Conservation (phyloP, 371 early-diverging fungal genomes). For the Coemansia sp. region DNA sequence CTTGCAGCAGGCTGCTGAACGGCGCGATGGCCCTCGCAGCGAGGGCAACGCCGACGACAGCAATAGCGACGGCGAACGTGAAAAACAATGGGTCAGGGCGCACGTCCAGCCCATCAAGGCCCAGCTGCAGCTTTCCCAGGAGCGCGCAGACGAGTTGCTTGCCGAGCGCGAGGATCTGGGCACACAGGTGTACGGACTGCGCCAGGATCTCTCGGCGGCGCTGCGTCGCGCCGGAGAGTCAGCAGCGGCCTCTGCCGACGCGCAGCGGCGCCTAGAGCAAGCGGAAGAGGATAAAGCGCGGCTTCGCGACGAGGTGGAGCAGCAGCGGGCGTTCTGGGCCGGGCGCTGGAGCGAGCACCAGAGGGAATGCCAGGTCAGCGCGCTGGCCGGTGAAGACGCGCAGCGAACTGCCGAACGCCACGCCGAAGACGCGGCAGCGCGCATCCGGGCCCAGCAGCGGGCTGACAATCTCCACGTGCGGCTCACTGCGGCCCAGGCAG, state of each 20-base stretch:
- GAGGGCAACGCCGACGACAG: background rate
- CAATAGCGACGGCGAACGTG: background rate
- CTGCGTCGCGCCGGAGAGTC: conserved; percentile 27
- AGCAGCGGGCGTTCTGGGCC: conserved; percentile 34
- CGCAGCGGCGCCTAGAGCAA: conserved; percentile 15
- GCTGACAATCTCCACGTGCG: conserved; percentile 20
- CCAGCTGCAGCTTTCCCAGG: conserved; percentile 36
- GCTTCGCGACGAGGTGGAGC: conserved; percentile 24
- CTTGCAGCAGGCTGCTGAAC: background rate
- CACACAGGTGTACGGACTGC: conserved; percentile 20
- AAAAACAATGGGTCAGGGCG: conserved; percentile 25
- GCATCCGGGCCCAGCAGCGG: conserved; percentile 32
- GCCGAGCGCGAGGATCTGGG: conserved; percentile 38
- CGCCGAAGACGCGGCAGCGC: conserved; percentile 34
- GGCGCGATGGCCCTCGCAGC: background rate
- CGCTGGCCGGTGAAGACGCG: background rate
- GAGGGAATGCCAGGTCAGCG: conserved; percentile 12
- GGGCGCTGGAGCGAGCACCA: conserved; percentile 30
- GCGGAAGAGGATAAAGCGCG: conserved; percentile 32
- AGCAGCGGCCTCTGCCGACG: conserved; percentile 8
- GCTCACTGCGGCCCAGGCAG: conserved; percentile 16
- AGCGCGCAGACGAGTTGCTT: conserved; percentile 36
- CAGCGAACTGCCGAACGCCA: conserved; percentile 1
- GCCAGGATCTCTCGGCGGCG: conserved; percentile 28
- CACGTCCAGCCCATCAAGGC: conserved; percentile 33